A percentile compares a stretch with the other conserved stretches of the same genome.
phyloP scores from a whole-genome alignment of 192 early-diverging fungal species.

The Backusella circina region DNA sequence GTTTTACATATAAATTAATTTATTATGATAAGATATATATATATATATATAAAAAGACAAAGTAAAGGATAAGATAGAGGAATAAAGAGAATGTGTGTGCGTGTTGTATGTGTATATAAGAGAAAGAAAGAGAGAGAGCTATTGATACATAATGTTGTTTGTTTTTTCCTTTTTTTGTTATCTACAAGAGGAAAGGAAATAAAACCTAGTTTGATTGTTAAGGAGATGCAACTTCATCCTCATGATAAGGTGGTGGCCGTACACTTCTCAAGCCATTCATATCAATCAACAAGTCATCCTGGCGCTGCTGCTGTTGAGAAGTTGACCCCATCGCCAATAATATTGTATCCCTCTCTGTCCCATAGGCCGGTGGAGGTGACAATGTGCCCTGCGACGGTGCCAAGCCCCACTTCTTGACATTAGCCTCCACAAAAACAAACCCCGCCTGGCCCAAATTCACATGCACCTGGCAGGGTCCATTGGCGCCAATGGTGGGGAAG shows the following conservation, averaged over 20 bases:
- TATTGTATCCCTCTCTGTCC: slow-evolving; percentile 65
- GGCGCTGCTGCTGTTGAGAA: background rate
- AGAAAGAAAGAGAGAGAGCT: background rate
- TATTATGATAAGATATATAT: background rate
- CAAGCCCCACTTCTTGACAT: slow-evolving; percentile 82
- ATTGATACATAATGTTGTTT: background rate
- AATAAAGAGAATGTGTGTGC: background rate
- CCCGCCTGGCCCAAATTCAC: slow-evolving; percentile 42
- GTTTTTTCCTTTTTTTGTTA: background rate
- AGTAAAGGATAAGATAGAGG: background rate
- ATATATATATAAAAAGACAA: background rate
- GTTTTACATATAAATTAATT: background rate
- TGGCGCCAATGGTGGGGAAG: slow-evolving; percentile 42
- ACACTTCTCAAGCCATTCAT: background rate
- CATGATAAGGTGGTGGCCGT: background rate
- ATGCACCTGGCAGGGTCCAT: slow-evolving; percentile 41
- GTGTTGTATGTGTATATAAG: background rate
- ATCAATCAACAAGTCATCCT: background rate
- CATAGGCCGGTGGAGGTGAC: slow-evolving; percentile 74
- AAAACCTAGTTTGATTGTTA: too few relatives aligned
- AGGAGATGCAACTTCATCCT: background rate
- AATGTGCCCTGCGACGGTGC: slow-evolving; percentile 68
- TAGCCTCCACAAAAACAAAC: slow-evolving; percentile 83
- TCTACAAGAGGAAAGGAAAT: background rate
- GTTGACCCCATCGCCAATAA: slow-evolving; percentile 41